phyloP scores from a whole-genome alignment of 2,329 filamentous ascomycete species.

The Fonsecaea erecta region DNA sequence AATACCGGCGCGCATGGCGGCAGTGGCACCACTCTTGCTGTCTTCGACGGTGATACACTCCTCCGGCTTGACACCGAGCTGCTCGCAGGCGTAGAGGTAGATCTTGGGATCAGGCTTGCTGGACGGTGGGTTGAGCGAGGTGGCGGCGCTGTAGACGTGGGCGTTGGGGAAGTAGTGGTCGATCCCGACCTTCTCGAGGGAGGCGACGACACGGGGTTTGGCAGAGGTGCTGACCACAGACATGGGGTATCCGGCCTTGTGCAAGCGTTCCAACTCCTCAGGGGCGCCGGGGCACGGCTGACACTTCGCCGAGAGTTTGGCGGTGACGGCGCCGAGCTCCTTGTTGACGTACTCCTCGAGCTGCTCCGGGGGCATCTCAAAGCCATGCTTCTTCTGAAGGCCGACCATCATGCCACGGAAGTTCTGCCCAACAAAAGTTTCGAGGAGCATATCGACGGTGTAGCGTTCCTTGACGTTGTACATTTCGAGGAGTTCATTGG shows the following conservation, averaged over 20 bases:
- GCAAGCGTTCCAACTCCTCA: constrained; percentile 69
- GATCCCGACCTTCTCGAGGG: constrained; percentile 79
- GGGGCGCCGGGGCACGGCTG: constrained; percentile 72
- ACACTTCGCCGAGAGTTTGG: constrained; percentile 73
- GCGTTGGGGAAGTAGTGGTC: constrained; percentile 77
- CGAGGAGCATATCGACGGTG: constrained; percentile 77
- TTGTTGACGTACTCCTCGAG: constrained; percentile 74
- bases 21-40: constrained; percentile 83
- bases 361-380: constrained; percentile 70
- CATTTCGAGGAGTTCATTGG: constrained; percentile 81
- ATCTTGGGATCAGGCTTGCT: constrained; percentile 94
- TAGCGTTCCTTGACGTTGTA: constrained; percentile 71
- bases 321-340: constrained; percentile 84
- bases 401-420: constrained; percentile 79
- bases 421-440: constrained; percentile 91
- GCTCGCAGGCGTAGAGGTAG: constrained; percentile 78
- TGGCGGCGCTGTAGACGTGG: constrained; percentile 81
- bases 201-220: constrained; percentile 76
- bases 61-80: constrained; percentile 71
- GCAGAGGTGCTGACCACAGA: constrained; percentile 84
- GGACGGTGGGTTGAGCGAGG: constrained; percentile 76
- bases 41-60: constrained; percentile 87
- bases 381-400: constrained; percentile 77
- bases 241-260: constrained; percentile 67
- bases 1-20: constrained; percentile 77